Conservation (phyloP, 176 grass and related monocot genomes). For the Luzula sylvatica region DNA sequence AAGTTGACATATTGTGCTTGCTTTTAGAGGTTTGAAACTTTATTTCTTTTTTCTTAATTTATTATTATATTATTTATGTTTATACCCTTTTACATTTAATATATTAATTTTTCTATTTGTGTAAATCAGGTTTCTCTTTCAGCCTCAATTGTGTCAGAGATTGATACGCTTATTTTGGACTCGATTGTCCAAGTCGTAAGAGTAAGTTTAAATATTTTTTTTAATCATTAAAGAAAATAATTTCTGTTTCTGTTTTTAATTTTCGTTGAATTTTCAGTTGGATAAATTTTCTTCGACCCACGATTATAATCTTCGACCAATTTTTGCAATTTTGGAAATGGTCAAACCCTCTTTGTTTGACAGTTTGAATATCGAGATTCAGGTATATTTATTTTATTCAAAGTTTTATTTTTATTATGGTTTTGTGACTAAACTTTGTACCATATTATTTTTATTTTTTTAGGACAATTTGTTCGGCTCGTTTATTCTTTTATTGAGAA, state of each 20-base stretch:
- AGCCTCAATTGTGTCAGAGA: conserved; percentile 21
- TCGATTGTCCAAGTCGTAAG: conserved; percentile 50
- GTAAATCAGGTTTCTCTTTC: conserved; percentile 42
- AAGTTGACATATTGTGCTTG: conserved; percentile 67
- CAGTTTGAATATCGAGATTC: conserved; percentile 43
- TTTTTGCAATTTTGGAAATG: conserved; percentile 45
- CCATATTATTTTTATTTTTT: conserved; percentile 11
- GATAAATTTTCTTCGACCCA: conserved; percentile 42
- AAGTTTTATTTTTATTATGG: neutral
- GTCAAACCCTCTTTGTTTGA: conserved; percentile 50
- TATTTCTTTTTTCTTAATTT: conserved; percentile 1
- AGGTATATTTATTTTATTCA: conserved; percentile 32
- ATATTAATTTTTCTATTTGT: neutral
- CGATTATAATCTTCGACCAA: conserved; percentile 37
- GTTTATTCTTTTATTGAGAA: conserved; percentile 58
- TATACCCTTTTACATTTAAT: conserved; percentile 2
- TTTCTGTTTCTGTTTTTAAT: conserved; percentile 17
- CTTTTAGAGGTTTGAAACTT: conserved; percentile 65
- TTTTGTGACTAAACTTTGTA: no score
- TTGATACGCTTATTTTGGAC: conserved; percentile 31
- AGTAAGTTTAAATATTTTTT: conserved; percentile 37
- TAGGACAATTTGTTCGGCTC: conserved; percentile 51
- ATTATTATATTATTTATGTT: conserved; percentile 9
- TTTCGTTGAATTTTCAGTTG: conserved; percentile 47
- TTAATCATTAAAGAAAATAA: conserved; percentile 21